phyloP scores from a whole-genome alignment of 2,329 filamentous ascomycete species.

The Aspergillus brasiliensis region DNA sequence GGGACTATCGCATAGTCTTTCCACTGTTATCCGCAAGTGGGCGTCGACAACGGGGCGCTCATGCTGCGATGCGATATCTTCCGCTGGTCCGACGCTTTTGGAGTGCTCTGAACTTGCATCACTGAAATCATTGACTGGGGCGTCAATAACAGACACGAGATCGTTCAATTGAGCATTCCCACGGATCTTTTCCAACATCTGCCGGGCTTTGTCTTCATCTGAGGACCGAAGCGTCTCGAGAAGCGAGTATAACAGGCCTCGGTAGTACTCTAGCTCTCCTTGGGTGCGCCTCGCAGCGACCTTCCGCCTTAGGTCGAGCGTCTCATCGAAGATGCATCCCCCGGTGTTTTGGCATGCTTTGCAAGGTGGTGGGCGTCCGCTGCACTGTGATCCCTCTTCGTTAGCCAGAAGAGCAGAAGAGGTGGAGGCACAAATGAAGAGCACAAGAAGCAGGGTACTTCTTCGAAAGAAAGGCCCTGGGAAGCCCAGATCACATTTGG shows the following conservation, averaged over 20 bases:
- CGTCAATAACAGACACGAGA: conserved; percentile 28
- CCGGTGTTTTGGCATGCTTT: conserved; percentile 35
- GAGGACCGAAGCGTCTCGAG: conserved; percentile 32
- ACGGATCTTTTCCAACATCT: conserved; percentile 33
- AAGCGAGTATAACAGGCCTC: conserved; percentile 33
- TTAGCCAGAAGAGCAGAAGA: conserved; percentile 8
- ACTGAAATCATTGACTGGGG: conserved; percentile 18
- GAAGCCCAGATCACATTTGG: neutral
- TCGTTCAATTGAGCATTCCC: conserved; percentile 29
- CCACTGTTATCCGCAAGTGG: conserved; percentile 33
- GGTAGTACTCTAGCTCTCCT: conserved; percentile 38
- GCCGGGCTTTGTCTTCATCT: conserved; percentile 24
- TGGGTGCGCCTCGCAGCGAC: conserved; percentile 39
- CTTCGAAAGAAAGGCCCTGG: neutral
- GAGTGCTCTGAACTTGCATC: conserved; percentile 21
- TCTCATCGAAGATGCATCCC: conserved; percentile 40
- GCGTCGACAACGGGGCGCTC: conserved; percentile 13
- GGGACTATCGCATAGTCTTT: conserved; percentile 39
- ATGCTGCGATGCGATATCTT: conserved; percentile 12
- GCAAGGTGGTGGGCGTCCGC: conserved; percentile 38
- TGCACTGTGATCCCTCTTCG: conserved; percentile 31
- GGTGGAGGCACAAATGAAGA: neutral
- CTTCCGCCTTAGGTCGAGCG: conserved; percentile 40
- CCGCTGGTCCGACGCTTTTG: conserved; percentile 2
- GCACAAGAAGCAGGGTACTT: neutral